Conservation (phyloP, 2,329 filamentous ascomycete species). For the Penicillium paneum region DNA sequence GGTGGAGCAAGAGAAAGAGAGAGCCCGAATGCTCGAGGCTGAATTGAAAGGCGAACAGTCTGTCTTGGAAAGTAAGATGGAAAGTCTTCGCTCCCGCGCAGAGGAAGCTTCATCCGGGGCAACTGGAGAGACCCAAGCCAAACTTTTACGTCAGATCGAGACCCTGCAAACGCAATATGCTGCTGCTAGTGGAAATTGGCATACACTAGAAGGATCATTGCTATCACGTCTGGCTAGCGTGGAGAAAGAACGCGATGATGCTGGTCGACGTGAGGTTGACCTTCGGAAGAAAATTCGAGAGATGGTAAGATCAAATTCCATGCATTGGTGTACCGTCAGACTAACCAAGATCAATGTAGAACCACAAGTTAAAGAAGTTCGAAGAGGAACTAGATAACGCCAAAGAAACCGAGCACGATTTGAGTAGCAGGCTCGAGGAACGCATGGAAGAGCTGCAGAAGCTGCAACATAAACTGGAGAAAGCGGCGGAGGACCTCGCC, state of each 20-base stretch:
- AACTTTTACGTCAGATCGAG: constrained; percentile 89
- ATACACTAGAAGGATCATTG: constrained; percentile 85
- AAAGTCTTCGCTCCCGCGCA: constrained; percentile 76
- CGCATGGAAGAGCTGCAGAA: constrained; percentile 59
- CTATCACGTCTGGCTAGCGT: constrained; percentile 71
- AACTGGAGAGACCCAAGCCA: constrained; percentile 79
- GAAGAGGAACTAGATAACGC: constrained; percentile 80
- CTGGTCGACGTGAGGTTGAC: constrained; percentile 76
- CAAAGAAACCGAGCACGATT: constrained; percentile 43
- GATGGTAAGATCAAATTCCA: constrained; percentile 55
- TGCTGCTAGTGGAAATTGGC: constrained; percentile 94
- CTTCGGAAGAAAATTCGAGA: constrained; percentile 87
- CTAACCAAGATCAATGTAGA: constrained; percentile 45
- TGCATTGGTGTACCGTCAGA: neutral
- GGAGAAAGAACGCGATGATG: constrained; percentile 89
- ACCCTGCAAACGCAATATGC: constrained; percentile 94
- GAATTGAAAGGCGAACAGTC: constrained; percentile 77
- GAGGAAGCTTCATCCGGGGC: constrained; percentile 86
- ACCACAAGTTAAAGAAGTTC: constrained; percentile 62
- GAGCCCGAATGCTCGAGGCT: constrained; percentile 63
- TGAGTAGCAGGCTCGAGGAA: constrained; percentile 58
- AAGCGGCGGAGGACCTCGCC: constrained; percentile 60
- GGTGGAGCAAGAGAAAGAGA: constrained; percentile 68
- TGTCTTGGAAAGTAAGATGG: constrained; percentile 81
- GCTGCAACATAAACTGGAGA: constrained; percentile 40